Percentiles rank a stretch among this genome's conserved stretches.
Evolutionary conservation across 2,329 filamentous ascomycete species (phyloP).

Genomic region (Sclerotiophoma versabilis): DNA sequence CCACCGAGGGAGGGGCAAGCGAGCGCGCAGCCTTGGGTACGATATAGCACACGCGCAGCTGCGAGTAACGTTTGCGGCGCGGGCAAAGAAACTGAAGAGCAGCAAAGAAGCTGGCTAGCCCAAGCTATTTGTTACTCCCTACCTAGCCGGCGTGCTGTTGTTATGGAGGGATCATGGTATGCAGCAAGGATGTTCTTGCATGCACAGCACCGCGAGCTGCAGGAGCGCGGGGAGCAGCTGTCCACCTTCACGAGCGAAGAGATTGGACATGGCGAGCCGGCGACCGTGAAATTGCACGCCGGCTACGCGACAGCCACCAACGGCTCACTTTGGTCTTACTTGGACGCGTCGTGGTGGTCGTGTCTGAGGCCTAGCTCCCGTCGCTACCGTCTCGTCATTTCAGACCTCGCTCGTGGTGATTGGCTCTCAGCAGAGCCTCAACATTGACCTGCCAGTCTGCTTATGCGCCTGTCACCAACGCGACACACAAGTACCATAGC

Average conservation of each 20-base stretch:
- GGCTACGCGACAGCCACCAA: neutral
- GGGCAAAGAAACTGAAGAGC: neutral
- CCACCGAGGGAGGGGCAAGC: constrained; percentile 12
- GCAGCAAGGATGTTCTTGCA: constrained; percentile 21
- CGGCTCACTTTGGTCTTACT: neutral
- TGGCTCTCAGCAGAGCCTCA: constrained; percentile 17
- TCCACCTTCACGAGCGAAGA: neutral
- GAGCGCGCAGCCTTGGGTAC: neutral
- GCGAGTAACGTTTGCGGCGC: neutral
- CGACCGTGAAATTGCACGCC: neutral
- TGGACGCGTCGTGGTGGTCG: constrained; percentile 15
- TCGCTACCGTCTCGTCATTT: constrained; percentile 20
- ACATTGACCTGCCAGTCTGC: constrained; percentile 1
- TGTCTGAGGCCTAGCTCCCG: constrained; percentile 13
- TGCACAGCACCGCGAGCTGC: constrained; percentile 1
- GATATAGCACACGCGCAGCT: neutral
- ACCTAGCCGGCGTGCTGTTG: constrained; percentile 19
- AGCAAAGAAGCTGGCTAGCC: neutral
- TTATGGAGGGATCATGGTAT: constrained; percentile 23
- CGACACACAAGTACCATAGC: neutral
- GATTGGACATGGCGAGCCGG: neutral
- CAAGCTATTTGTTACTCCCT: constrained; percentile 19
- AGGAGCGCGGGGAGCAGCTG: constrained; percentile 1
- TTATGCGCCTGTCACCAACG: neutral
- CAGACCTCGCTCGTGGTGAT: constrained; percentile 9